Conservation (phyloP, 345 rosid genomes). For the Camelina laxa region DNA sequence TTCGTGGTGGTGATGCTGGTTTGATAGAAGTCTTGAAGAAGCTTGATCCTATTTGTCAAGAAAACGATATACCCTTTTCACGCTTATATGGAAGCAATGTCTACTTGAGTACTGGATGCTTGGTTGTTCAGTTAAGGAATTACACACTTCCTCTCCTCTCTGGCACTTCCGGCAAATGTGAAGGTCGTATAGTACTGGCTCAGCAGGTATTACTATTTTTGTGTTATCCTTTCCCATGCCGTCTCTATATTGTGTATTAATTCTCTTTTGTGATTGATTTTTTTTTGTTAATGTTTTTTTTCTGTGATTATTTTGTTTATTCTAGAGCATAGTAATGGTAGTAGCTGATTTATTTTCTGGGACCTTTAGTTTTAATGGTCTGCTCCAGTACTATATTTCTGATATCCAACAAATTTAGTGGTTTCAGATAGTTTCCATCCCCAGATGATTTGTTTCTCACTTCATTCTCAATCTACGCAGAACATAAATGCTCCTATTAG, state of each 20-base stretch:
- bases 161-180: slow-evolving; percentile 80
- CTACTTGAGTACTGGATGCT: slow-evolving; percentile 59
- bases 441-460: background rate
- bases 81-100: slow-evolving; percentile 89
- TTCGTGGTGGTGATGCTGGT: slow-evolving; percentile 89
- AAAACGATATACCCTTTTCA: slow-evolving; percentile 82
- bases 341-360: slow-evolving; percentile 4
- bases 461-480: background rate
- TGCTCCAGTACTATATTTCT: background rate
- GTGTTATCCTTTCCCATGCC: slow-evolving; percentile 16
- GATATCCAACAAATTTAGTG: slow-evolving; percentile 11
- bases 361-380: background rate
- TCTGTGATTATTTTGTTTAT: slow-evolving; percentile 19
- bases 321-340: slow-evolving; percentile 23
- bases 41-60: slow-evolving; percentile 81
- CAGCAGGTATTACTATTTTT: slow-evolving; percentile 72
- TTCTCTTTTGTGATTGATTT: slow-evolving; percentile 1
- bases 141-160: slow-evolving; percentile 88
- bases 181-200: slow-evolving; percentile 85
- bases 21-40: slow-evolving; percentile 78
- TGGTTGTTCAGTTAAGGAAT: slow-evolving; percentile 73
- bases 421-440: background rate
- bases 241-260: slow-evolving; percentile 9
- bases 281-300: background rate
- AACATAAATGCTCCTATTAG: background rate